Evolutionary conservation across 1,284 basidiomycete species (phyloP), one percentile per base, ranked within the genome.

Genomic region (Cerioporus squamosus): DNA sequence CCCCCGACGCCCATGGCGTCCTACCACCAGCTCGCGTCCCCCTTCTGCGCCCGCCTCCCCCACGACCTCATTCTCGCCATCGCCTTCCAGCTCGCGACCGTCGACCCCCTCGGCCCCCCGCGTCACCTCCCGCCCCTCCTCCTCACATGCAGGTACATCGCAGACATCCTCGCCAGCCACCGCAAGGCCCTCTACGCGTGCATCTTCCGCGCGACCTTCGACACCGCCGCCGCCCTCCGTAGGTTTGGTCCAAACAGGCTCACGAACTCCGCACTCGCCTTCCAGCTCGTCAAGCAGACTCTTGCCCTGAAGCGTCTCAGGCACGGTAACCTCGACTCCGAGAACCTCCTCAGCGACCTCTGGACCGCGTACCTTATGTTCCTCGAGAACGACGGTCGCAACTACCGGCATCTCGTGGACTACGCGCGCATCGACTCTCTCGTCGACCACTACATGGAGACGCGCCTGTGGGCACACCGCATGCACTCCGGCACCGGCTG

Each of bases 301-400:
- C 55, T 55, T 5, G 70, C 79, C 1, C 73, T 90, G 53, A 66
- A 68, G 15, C 73, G 70, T 40, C 67, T 88, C 38, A 77, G 80
- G 14, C 31, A 62, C 2, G 71, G 71, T 18, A 71, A 81, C 60
- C 71, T 82, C 46, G 64, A 71, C 55, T 60, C 68, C 6, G 55
- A 66, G 14, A 53, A 59, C 40, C 70, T 81, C 12, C 65, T 72
- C 18, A 51, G 76, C 77, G 74, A 87, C 44, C 73, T 91, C 10
- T 85, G 83, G 77, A 76, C 75, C 0, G 77, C 82, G 0, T 87
- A 85, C 62, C 67, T 90, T 51, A 85, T 93, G 81, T 70, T 90
- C 65, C 73, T 85, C 7, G 91, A 93, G 68, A 88, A 91, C 76
- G 87, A 94, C 70, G 90, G 88, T 31, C 84, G 82, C 72, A 94